Evolutionary conservation across 495 filamentous ascomycete species (phyloP).

Genomic region (Podospora australis): DNA sequence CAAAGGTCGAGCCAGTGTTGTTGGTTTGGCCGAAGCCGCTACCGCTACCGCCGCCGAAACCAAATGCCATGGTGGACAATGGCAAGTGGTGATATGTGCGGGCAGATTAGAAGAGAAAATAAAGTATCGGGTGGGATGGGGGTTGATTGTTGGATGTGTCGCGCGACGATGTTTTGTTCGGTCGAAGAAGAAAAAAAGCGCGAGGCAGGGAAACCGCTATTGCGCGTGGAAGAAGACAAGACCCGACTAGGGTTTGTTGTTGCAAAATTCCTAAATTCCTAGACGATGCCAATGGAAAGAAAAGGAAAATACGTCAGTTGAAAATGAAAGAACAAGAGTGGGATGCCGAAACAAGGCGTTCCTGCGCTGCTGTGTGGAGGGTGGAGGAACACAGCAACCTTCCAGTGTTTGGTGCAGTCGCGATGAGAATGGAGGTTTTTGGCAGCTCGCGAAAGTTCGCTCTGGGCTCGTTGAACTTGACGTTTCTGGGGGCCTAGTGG

Average conservation of each 20-base stretch:
- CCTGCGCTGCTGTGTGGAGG: background rate
- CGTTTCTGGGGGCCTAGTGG: background rate
- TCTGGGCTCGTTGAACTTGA: no score
- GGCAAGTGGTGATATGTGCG: background rate
- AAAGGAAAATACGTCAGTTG: no score
- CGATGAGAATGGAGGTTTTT: background rate
- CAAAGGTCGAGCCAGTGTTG: slow-evolving; percentile 49
- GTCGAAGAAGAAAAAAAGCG: slow-evolving; percentile 10
- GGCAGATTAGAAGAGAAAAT: background rate
- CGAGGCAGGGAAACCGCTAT: slow-evolving; percentile 11
- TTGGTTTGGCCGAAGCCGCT: slow-evolving; percentile 56
- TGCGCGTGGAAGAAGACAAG: no score
- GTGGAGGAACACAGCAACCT: background rate
- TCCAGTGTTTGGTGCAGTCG: background rate
- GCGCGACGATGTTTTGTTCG: background rate
- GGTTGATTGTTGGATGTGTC: background rate
- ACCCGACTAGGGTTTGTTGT: no score
- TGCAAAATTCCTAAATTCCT: background rate
- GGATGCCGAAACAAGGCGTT: no score
- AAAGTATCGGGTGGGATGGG: no score
- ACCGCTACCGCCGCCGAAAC: slow-evolving; percentile 39
- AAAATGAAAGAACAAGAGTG: background rate
- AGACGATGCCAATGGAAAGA: background rate
- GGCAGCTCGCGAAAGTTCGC: background rate
- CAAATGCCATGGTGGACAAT: slow-evolving; percentile 42